Evolutionary conservation across 257 asterid genomes (phyloP), one percentile per base, ranked within the genome.

Genomic region (Jacaranda mimosifolia): DNA sequence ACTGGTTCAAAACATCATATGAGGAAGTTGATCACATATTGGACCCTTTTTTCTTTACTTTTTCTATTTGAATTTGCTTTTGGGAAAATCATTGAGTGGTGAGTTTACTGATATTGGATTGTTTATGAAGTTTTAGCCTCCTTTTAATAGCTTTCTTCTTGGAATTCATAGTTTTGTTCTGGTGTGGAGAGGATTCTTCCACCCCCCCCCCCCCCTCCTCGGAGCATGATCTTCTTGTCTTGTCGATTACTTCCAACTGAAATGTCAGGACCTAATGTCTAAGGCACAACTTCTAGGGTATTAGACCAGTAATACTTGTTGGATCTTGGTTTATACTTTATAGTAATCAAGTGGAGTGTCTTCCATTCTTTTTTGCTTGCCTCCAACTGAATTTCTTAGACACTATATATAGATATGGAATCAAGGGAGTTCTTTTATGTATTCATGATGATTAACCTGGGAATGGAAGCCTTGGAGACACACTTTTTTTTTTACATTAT

Each of bases 1-100:
- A 64, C 53, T 68, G 77, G 77, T 38, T 85, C 87, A 1, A 81
- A 78, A 10, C 5, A 63, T 66, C 86, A 85, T 42, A 63, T 78
- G 89, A 76, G 57, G 68, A 89, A 89, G 70, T 80, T 89, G 87
- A 82, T 75, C 52, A 80, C 66, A 15, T 89, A 84, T 68, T 83
- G 90, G 91, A 66, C 76, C 10, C 48, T 87, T 10, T 81, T 85
- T 43, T 76, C 85, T 39, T 5, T 82, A 4, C 60, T 89, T 7
- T 74, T 76, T 77, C 84, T 89, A 19, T 72, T 85, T 39, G 90
- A 85, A 76, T 76, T 74, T 74, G 63, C 77, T 52, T 78, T 84
- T 45, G 48, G 43, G 49, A 78, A 68, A 17, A 19, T 80, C 77
- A 73, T 82, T 35, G 76, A 62, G 59, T 80, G 91, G 90, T 85